Base-by-base conservation (phyloP, 2,329 filamentous ascomycete species). In the Exophiala sideris region DNA sequence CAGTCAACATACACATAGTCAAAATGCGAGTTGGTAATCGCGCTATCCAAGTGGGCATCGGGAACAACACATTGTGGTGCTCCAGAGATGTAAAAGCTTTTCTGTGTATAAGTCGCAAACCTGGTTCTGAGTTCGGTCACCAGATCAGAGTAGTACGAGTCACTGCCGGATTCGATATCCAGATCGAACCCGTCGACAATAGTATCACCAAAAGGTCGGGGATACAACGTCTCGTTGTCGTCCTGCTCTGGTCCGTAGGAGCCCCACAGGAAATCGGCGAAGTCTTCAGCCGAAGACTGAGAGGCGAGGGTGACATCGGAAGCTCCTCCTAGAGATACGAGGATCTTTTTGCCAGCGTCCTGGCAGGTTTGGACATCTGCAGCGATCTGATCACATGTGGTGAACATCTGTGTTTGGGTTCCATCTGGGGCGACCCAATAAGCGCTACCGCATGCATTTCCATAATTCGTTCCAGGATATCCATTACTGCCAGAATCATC, bases 131-230 rank as follows among this genome's bases (percentile, higher is more conserved):
- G 76, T 50, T 78, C 73, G 35, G 76, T 72, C 1, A 79, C 84
- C 62, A 89, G 87, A 1, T 80, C 71, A 0, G 74, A 76, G 71
- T 86, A 82, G 70, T 88, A 84, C 45, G 69, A 69, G 11, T 80
- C 78, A 2, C 67, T 64, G 35, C 67, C 65, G 3, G 80, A 75
- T 71, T 90, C 87, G 58, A 90, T 84, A 67, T 91, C 87, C 59
- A 90, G 83, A 70, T 91, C 87, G 67, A 91, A 89, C 3, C 88
- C 88, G 67, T 91, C 86, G 39, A 91, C 72, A 3, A 81, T 75
- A 8, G 83, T 81, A 10, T 72, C 70, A 50, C 84, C 84, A 66
- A 90, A 90, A 1, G 87, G 87, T 7, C 88, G 81, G 52, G 81
- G 75, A 74, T 29, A 70, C 73, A 10, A 70, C 63, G 35, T 52